Base-by-base conservation (phyloP, 2,329 filamentous ascomycete species). In the Aspergillus tubingensis region DNA sequence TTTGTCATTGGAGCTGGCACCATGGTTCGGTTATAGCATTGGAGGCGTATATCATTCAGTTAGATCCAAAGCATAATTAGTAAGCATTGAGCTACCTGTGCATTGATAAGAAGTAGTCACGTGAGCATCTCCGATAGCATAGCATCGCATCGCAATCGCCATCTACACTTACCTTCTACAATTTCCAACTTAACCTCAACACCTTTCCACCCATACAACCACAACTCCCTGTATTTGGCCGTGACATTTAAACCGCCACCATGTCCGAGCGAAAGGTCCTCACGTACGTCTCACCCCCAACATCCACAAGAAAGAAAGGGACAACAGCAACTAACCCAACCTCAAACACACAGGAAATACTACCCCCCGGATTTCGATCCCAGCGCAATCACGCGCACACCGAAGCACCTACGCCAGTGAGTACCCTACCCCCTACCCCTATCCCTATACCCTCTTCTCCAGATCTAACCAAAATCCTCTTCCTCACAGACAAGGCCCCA, bases 331-430 rank as follows among this genome's bases (percentile, higher is more conserved):
- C 36, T n/a, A 41, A 47, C 25, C 19, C 30, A 15, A 36, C 15
- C 39, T 49, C 58, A 63, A 44, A 50, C 70, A 72, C 70, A 50
- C 15, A 50, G 47, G 15, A 77, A 79, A 64, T 76, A 80, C 79
- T 88, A 87, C 68, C 78, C 90, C 77, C 81, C 88, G 3, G 92
- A 98, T 76, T 99, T 98, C 77, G 95, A 99, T 77, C 94, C 94
- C 11, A 87, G 87, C 25, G 88, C 90, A 70, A 86, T 98, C 77
- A 83, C 84, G 25, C 87, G 91, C 17, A 85, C 85, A 48, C 88
- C 75, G 17, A 79, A 79, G 86, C 63, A 88, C 57, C 67, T 77
- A 81, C 27, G 77, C 55, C 81, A 86, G 58, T 50, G n/a, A 17
- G 25, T 50, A 21, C 13, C 43, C 11, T 13, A 15, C 21, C 21